Evolutionary conservation across 1,139 yeast species (phyloP).

Genomic region (Lodderomyces margitis): DNA sequence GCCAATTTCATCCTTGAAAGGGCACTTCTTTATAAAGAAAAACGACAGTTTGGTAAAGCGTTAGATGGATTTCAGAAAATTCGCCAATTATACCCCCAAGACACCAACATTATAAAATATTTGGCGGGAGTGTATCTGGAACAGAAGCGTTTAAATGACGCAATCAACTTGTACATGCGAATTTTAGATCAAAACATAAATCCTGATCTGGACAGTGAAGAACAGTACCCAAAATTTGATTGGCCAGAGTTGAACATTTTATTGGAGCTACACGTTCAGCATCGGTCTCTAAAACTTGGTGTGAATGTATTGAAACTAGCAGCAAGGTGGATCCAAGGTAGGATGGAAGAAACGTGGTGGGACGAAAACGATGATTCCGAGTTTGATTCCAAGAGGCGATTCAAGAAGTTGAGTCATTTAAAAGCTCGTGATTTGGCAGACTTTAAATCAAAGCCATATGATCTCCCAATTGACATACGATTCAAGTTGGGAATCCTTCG

Average conservation of each 20-base stretch:
- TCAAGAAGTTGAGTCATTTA: slow-evolving; percentile 24
- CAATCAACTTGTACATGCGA: slow-evolving; percentile 70
- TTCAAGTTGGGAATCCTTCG: slow-evolving; percentile 76
- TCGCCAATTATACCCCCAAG: slow-evolving; percentile 58
- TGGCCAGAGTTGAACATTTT: slow-evolving; percentile 89
- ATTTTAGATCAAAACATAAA: slow-evolving; percentile 58
- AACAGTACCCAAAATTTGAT: slow-evolving; percentile 53
- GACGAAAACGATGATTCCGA: slow-evolving; percentile 80
- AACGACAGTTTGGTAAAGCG: slow-evolving; percentile 68
- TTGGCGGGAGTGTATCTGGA: slow-evolving; percentile 77
- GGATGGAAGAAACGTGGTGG: slow-evolving; percentile 86
- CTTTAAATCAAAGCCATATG: slow-evolving; percentile 27
- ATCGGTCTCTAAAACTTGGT: slow-evolving; percentile 63
- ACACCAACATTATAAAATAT: slow-evolving; percentile 62
- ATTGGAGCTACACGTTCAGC: slow-evolving; percentile 71
- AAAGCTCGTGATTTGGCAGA: slow-evolving; percentile 22
- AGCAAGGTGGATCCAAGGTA: slow-evolving; percentile 78
- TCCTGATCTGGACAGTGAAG: slow-evolving; percentile 25
- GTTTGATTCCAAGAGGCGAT: slow-evolving; percentile 60
- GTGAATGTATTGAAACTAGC: slow-evolving; percentile 65
- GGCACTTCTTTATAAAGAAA: slow-evolving; percentile 64
- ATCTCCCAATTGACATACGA: slow-evolving; percentile 82
- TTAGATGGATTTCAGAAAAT: slow-evolving; percentile 70
- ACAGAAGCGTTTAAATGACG: slow-evolving; percentile 75
- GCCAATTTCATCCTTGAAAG: slow-evolving; percentile 57